Evolutionary conservation across 2,329 filamentous ascomycete genomes (phyloP).

Genomic region (Alternaria sp.): DNA sequence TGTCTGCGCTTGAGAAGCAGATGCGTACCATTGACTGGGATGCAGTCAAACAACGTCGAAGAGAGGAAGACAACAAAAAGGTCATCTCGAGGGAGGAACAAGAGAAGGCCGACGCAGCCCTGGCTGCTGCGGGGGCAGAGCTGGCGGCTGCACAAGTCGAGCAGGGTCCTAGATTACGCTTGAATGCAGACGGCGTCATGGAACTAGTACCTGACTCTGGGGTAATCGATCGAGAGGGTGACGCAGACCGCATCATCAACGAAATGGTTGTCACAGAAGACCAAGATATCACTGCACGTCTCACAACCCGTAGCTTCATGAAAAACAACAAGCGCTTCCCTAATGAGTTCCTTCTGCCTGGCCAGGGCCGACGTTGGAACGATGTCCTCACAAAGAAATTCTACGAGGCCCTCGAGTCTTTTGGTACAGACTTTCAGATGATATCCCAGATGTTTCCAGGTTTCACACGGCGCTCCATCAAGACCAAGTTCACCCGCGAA

Average conservation of each 20-base stretch:
- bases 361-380: conserved; percentile 67
- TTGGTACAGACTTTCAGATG: conserved; percentile 84
- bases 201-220: conserved; percentile 74
- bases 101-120: conserved; percentile 32
- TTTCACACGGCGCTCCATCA: conserved; percentile 76
- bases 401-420: conserved; percentile 77
- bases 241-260: conserved; percentile 64
- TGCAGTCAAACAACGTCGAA: conserved; percentile 55
- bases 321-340: conserved; percentile 65
- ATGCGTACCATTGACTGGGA: conserved; percentile 73
- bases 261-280: conserved; percentile 73
- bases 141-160: conserved; percentile 23
- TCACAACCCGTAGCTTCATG: conserved; percentile 74
- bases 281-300: conserved; percentile 77
- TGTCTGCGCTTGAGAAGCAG: conserved; percentile 77
- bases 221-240: conserved; percentile 73
- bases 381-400: conserved; percentile 77
- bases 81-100: conserved; percentile 35
- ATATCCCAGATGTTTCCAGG: conserved; percentile 79
- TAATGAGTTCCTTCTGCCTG: conserved; percentile 55
- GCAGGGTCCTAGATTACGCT: conserved; percentile 63
- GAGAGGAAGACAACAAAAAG: conserved; percentile 43
- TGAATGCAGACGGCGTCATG: conserved; percentile 72
- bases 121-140: conserved; percentile 28
- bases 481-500: conserved; percentile 84